These are phyloP conservation scores for Raddia distichophylla DNA, from an alignment of 176 grass and related monocot genomes.

Conservation along the genomic window DNA sequence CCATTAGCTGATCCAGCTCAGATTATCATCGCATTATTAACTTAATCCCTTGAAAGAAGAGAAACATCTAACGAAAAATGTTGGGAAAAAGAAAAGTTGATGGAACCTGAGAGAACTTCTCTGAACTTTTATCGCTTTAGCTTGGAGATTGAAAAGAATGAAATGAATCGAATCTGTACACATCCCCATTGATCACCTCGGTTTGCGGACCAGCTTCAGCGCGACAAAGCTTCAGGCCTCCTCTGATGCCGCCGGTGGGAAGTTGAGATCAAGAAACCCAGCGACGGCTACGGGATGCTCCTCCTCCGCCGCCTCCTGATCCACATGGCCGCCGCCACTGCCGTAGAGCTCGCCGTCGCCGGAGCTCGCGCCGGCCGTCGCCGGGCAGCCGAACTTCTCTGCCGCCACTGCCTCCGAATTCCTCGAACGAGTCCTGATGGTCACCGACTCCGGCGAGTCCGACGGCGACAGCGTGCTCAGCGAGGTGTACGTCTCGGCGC, in stretches of 20 bases:
- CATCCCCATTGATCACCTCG: constrained; percentile 37
- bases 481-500: constrained; percentile 52
- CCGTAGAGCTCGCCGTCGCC: constrained; percentile 27
- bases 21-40: constrained; percentile 46
- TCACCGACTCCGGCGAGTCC: constrained; percentile 36
- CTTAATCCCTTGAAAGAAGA: constrained; percentile 12
- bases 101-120: constrained; percentile 38
- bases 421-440: constrained; percentile 28
- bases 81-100: not conserved
- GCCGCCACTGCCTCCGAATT: not conserved
- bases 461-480: constrained; percentile 33
- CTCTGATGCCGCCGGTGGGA: constrained; percentile 52
- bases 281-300: not conserved
- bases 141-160: constrained; percentile 45
- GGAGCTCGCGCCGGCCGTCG: constrained; percentile 24
- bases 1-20: constrained; percentile 20
- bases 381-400: constrained; percentile 50
- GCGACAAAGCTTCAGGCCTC: constrained; percentile 42
- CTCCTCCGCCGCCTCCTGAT: constrained; percentile 33
- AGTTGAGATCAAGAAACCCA: constrained; percentile 68
- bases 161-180: constrained; percentile 68
- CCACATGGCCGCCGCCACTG: constrained; percentile 4
- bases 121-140: constrained; percentile 8
- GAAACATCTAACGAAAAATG: constrained; percentile 26
- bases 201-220: constrained; percentile 49